phyloP scores from a whole-genome alignment of 2,329 filamentous ascomycete species.

The Reticulascus tulasneorum region DNA sequence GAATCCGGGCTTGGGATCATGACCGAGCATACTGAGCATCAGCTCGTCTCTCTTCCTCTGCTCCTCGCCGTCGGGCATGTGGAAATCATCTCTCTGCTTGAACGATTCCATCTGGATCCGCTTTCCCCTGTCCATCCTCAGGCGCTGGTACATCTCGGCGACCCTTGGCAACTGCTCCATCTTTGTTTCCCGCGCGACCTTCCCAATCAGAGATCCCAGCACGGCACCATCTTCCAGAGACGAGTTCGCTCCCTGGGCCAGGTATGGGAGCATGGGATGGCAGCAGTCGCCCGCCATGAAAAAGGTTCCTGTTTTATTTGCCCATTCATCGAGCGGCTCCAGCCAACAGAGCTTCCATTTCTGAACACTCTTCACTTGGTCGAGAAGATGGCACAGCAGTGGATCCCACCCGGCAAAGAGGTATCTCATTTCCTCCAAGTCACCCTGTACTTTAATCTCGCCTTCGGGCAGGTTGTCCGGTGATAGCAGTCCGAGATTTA shows the following conservation, averaged over 20 bases:
- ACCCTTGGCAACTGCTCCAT: constrained; percentile 7
- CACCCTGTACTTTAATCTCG: constrained; percentile 19
- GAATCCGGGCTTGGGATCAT: constrained; percentile 9
- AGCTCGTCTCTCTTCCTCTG: constrained; percentile 11
- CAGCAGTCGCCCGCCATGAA: constrained; percentile 39
- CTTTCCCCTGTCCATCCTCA: constrained; percentile 11
- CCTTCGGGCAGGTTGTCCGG: constrained; percentile 12
- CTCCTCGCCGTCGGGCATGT: constrained; percentile 12
- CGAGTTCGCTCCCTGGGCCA: constrained; percentile 37
- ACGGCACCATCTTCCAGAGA: constrained; percentile 13
- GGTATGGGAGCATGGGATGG: constrained; percentile 45
- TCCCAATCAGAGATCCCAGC: constrained; percentile 14
- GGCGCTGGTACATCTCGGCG: constrained; percentile 13
- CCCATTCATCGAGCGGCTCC: constrained; percentile 34
- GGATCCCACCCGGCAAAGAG: constrained; percentile 33
- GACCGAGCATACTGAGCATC: constrained; percentile 9
- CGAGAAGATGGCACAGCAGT: constrained; percentile 27
- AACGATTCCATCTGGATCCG: constrained; percentile 16
- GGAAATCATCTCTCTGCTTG: constrained; percentile 14
- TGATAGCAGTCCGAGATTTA: constrained; percentile 34
- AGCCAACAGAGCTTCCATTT: constrained; percentile 46
- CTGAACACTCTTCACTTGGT: constrained; percentile 32
- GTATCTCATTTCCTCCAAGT: constrained; percentile 28
- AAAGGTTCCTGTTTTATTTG: constrained; percentile 32
- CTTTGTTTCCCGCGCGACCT: constrained; percentile 1